Conservation (phyloP, 352 stramenopile genomes). For the Heterotrichella gracilis region DNA sequence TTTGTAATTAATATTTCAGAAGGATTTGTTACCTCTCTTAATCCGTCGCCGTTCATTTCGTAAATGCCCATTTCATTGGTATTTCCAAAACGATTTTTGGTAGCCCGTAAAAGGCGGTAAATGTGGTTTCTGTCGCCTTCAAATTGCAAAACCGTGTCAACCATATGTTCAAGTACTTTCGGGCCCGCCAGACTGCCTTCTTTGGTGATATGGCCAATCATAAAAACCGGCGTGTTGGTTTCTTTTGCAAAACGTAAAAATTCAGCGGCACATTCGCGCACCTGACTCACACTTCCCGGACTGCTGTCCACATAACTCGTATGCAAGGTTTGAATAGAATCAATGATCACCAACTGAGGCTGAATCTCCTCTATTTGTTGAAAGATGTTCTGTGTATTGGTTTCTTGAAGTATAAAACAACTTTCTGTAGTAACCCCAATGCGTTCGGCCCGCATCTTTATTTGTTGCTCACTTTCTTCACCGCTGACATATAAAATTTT, state of each 20-base stretch:
- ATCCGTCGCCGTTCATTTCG: conserved; percentile 47
- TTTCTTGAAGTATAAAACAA: conserved; percentile 14
- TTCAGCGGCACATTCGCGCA: conserved; percentile 63
- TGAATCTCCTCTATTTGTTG: background rate
- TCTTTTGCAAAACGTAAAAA: conserved; percentile 65
- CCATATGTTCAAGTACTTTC: conserved; percentile 48
- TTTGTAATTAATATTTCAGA: conserved; percentile 33
- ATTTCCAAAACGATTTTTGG: conserved; percentile 57
- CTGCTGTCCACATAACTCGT: conserved; percentile 38
- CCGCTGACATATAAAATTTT: conserved; percentile 24
- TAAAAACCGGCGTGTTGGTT: conserved; percentile 45
- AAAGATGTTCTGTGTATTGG: background rate
- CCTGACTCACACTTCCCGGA: conserved; percentile 50
- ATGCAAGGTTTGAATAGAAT: conserved; percentile 80
- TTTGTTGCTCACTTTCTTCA: conserved; percentile 70
- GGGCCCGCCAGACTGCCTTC: conserved; percentile 66
- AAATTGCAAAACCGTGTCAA: conserved; percentile 74
- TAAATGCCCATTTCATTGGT: conserved; percentile 76
- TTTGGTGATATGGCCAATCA: conserved; percentile 86
- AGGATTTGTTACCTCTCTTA: conserved; percentile 37
- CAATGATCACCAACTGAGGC: conserved; percentile 36
- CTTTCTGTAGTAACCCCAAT: conserved; percentile 31
- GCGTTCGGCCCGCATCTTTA: conserved; percentile 52
- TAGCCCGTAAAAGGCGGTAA: conserved; percentile 46
- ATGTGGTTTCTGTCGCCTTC: conserved; percentile 46